These are phyloP conservation scores for Talaromyces funiculosus DNA, from an alignment of 2,329 filamentous ascomycete genomes.

Conservation along the genomic window DNA sequence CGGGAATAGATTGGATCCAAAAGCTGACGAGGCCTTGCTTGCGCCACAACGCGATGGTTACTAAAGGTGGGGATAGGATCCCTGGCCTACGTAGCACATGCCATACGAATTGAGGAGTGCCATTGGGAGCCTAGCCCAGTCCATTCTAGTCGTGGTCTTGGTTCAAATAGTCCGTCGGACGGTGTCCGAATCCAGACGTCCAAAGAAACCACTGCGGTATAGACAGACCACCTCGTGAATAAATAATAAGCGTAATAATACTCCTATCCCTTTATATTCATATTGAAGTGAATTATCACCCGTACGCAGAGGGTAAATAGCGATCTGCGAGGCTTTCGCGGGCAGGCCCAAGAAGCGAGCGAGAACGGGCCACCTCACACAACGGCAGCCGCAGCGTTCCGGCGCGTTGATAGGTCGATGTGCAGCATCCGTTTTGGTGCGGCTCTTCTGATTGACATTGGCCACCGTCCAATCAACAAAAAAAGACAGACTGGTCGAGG, in stretches of 20 bases:
- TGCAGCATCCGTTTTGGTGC: not conserved
- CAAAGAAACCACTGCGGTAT: not conserved
- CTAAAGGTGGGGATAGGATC: not conserved
- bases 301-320: too few species aligned
- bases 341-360: not conserved
- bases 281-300: too few species aligned
- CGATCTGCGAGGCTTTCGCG: not conserved
- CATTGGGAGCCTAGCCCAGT: not conserved
- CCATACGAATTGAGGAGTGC: not conserved
- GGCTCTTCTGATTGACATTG: not conserved
- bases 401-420: not conserved
- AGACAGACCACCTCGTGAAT: not conserved
- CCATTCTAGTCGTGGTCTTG: not conserved
- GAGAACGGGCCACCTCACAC: not conserved
- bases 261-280: too few species aligned
- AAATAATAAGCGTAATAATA: not conserved
- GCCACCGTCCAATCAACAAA: not conserved
- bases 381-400: not conserved
- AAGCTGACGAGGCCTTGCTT: constrained; percentile 11
- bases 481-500: too few species aligned
- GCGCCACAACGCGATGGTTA: constrained; percentile 2
- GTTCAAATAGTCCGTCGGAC: not conserved
- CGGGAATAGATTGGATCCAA: not conserved
- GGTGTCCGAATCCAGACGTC: too few species aligned
- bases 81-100: not conserved